Percentiles rank a stretch among this genome's conserved stretches.
Conservation (phyloP, 192 early-diverging fungal genomes). For the Backusella luteola region DNA sequence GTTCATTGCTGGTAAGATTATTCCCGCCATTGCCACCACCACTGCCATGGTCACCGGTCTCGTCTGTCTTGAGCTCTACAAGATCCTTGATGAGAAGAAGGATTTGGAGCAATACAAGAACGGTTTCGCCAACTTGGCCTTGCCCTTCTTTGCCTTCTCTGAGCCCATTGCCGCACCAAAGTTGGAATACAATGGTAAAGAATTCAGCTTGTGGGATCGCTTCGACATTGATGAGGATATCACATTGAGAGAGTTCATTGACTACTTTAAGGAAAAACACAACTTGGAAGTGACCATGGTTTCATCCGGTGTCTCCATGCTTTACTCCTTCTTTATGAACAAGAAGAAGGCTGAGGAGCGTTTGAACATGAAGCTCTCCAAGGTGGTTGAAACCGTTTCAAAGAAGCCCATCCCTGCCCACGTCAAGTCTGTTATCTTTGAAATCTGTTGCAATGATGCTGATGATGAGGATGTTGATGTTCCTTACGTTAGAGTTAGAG, state of each 20-base stretch:
- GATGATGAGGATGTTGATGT: slow-evolving; percentile 89
- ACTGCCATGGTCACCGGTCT: slow-evolving; percentile 96
- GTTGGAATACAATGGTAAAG: slow-evolving; percentile 80
- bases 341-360: slow-evolving; percentile 87
- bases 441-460: slow-evolving; percentile 84
- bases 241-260: slow-evolving; percentile 88
- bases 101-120: slow-evolving; percentile 98
- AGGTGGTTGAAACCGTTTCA: slow-evolving; percentile 75
- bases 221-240: slow-evolving; percentile 84
- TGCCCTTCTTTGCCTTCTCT: slow-evolving; percentile 99
- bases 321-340: slow-evolving; percentile 87
- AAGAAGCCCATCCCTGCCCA: slow-evolving; percentile 87
- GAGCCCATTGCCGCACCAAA: slow-evolving; percentile 93
- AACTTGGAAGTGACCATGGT: slow-evolving; percentile 92
- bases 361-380: slow-evolving; percentile 75
- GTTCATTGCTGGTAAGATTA: slow-evolving; percentile 89
- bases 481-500: slow-evolving; percentile 44
- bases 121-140: slow-evolving; percentile 95
- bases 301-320: slow-evolving; percentile 87
- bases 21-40: slow-evolving; percentile 93
- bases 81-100: slow-evolving; percentile 72
- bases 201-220: slow-evolving; percentile 95
- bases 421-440: slow-evolving; percentile 82
- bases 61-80: slow-evolving; percentile 97
- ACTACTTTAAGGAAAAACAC: slow-evolving; percentile 79